Evolutionary conservation across 228 moss, liverwort and hornwort genomes (phyloP).

Genomic region (Sphagnum magellanicum): DNA sequence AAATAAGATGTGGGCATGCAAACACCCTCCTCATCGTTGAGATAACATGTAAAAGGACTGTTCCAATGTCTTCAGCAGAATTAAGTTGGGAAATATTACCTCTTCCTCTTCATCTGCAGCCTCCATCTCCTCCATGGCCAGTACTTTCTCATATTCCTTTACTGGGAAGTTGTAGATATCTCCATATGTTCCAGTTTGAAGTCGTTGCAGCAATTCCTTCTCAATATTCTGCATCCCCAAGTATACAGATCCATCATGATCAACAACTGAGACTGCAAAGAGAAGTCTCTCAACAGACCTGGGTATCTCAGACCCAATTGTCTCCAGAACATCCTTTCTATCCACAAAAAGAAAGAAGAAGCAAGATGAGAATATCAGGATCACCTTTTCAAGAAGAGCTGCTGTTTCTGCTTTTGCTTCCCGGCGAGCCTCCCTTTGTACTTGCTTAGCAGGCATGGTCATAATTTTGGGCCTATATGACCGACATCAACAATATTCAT

Average conservation of each 20-base stretch:
- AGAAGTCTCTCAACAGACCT: too few species aligned
- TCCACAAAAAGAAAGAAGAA: too few species aligned
- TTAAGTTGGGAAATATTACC: not conserved
- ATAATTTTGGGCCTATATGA: constrained; percentile 70
- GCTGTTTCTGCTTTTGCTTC: constrained; percentile 95
- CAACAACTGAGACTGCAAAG: too few species aligned
- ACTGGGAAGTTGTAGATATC: constrained; percentile 96
- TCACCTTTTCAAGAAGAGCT: constrained; percentile 85
- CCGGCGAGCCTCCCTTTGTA: constrained; percentile 76
- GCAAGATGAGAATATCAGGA: not conserved
- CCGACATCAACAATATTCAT: not conserved
- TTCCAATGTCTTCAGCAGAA: too few species aligned
- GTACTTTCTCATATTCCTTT: constrained; percentile 90
- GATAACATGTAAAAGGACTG: too few species aligned
- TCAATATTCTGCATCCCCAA: constrained; percentile 70
- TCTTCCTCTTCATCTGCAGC: constrained; percentile 71
- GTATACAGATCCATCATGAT: too few species aligned
- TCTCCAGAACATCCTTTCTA: too few species aligned
- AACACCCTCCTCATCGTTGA: not conserved
- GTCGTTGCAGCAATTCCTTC: constrained; percentile 82
- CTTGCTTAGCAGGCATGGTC: constrained; percentile 98
- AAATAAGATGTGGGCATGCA: not conserved
- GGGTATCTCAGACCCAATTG: too few species aligned
- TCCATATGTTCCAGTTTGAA: constrained; percentile 92
- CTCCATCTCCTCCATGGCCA: constrained; percentile 97